These are phyloP conservation scores for Mycena filopes DNA, from an alignment of 768 basidiomycete species.

Conservation along the genomic window DNA sequence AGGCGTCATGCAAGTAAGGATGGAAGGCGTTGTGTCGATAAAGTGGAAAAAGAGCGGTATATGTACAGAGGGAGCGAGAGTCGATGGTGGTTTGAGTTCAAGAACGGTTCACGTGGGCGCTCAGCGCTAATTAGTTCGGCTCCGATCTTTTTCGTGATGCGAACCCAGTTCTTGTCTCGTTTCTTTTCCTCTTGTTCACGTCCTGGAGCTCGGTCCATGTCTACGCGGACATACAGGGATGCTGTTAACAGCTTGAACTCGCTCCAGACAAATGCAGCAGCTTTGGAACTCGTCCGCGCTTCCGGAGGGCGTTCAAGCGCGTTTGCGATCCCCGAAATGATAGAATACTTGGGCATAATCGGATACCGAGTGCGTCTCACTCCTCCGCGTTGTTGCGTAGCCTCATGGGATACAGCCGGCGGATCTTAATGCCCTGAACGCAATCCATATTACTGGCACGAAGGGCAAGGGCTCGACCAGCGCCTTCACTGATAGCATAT, in stretches of 20 bases:
- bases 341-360: constrained; percentile 87
- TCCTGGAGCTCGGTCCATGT: constrained; percentile 55
- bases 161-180: constrained; percentile 39
- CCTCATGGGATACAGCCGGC: constrained; percentile 61
- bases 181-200: constrained; percentile 28
- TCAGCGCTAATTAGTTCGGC: neutral
- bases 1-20: constrained; percentile 21
- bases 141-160: too few relatives aligned
- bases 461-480: constrained; percentile 99
- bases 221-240: constrained; percentile 74
- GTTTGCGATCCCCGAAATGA: constrained; percentile 87
- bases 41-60: constrained; percentile 10
- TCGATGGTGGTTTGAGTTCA: too few relatives aligned
- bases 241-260: constrained; percentile 81
- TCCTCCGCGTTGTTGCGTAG: constrained; percentile 26
- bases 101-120: neutral
- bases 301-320: constrained; percentile 69
- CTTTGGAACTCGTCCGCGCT: constrained; percentile 83
- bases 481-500: constrained; percentile 89
- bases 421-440: constrained; percentile 89
- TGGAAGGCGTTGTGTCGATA: constrained; percentile 18
- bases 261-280: constrained; percentile 94
- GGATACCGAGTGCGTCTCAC: constrained; percentile 78
- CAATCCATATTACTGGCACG: constrained; percentile 96
- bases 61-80: constrained; percentile 15